Base-by-base conservation (phyloP, 768 basidiomycete species). In the Collybiopsis confluens region DNA sequence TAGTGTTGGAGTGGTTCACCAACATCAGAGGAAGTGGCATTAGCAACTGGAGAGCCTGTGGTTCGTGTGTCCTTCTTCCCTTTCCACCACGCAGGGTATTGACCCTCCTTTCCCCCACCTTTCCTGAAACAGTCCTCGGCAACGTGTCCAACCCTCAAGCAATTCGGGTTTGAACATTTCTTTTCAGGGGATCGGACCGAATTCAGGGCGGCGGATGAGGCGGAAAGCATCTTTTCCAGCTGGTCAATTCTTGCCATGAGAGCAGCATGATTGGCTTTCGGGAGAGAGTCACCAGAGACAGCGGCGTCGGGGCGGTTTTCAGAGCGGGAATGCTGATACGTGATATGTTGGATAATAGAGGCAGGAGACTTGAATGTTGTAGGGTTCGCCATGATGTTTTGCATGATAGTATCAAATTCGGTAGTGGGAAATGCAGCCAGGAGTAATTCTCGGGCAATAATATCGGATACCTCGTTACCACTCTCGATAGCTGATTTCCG, bases 61-160 rank as follows among this genome's bases (percentile, higher is more conserved):
- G 20, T 18, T 4, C 18, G 10, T 9, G 23, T 10, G n/a, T 46
- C 45, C 16, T 46, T 28, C 26, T 20, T 46, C 26, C 26, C 45
- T 28, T 36, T 46, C 58, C 54, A 59, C 58, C 59, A 55, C 4
- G 43, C 45, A 16, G 54, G 51, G 42, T 54, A 57, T 48, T 66
- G 65, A 1, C 64, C 66, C 44, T 40, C 38, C n/a, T 40, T 40
- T 40, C 38, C 38, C 4, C 38, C 38, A 9, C 38, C 38, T 16
- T 20, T 40, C n/a, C 35, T 7, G 38, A 40, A 40, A 16, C 38
- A 40, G 16, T 65, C 58, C 13, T 52, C 52, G 11, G 43, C 52
- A 0, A 55, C 2, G 24, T 66, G 65, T 0, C 38, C 38, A 16
- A n/a, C n/a, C 4, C 38, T 9, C 18, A 40, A 20, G 18, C 38